phyloP scores from a whole-genome alignment of 2,329 filamentous ascomycete species.

The Scytalidium lignicola region DNA sequence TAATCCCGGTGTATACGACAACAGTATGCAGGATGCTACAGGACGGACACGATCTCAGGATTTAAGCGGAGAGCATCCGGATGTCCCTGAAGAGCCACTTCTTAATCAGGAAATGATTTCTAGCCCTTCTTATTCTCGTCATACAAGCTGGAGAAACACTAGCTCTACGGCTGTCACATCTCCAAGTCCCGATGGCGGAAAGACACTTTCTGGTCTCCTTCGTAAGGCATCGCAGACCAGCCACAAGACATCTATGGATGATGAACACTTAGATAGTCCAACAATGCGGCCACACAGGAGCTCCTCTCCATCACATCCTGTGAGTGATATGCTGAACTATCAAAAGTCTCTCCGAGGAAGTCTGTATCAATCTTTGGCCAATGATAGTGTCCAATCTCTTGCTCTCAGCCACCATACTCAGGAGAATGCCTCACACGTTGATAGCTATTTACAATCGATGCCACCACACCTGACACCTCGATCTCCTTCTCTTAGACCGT shows the following conservation, averaged over 20 bases:
- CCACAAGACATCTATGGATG: constrained; percentile 40
- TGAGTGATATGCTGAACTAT: constrained; percentile 54
- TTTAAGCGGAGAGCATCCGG: constrained; percentile 10
- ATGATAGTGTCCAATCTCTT: constrained; percentile 48
- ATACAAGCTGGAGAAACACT: constrained; percentile 49
- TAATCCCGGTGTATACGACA: constrained; percentile 14
- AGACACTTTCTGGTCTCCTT: constrained; percentile 31
- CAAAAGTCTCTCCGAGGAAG: constrained; percentile 54
- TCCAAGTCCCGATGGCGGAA: constrained; percentile 29
- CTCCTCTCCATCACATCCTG: constrained; percentile 41
- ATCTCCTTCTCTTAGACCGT: constrained; percentile 25
- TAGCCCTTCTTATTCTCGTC: constrained; percentile 20
- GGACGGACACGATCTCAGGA: constrained; percentile 8
- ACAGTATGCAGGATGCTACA: constrained; percentile 12
- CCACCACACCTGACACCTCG: constrained; percentile 10
- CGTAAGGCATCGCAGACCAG: constrained; percentile 47
- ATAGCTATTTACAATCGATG: constrained; percentile 23
- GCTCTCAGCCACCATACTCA: constrained; percentile 18
- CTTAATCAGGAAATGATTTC: constrained; percentile 12
- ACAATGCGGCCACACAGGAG: constrained; percentile 48
- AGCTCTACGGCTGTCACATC: constrained; percentile 40
- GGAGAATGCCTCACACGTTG: constrained; percentile 18
- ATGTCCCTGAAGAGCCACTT: constrained; percentile 23
- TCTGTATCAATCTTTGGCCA: constrained; percentile 49
- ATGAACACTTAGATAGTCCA: constrained; percentile 52